Evolutionary conservation across 2,329 filamentous ascomycete species (phyloP), one percentile per base, ranked within the genome.

Genomic region (Exserohilum turcica): DNA sequence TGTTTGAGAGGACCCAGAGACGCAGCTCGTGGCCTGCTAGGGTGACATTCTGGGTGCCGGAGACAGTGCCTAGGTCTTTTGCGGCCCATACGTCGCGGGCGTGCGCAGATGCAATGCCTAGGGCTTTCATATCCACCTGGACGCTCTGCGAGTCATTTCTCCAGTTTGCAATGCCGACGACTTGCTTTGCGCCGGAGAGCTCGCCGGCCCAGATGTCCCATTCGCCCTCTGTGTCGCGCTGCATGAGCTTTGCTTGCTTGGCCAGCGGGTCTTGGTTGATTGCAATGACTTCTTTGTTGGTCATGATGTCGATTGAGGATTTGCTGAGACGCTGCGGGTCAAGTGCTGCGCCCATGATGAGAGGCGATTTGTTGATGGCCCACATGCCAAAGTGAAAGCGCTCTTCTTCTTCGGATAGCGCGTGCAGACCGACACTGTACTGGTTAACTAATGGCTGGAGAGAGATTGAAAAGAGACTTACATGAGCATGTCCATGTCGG

Each of bases 181-280:
- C 69, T 13, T 66, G 60, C 24, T 72, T 67, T 6, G 67, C 68
- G 15, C 66, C 70, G 1, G 71, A 67, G 1, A 78, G 70, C 6
- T 70, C 61, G 7, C 76, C 75, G 6, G 68, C 62, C 67, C 70
- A 78, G 7, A 76, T 53, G 38, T 78, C 76, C 56, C 68, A 71
- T 31, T 70, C 62, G 44, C 76, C 71, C 40, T 73, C 70, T 0
- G 74, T 74, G 51, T 71, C 74, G 28, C 76, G 66, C 13, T 73
- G 73, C 1, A 79, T 66, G 1, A 87, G 71, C n/a, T 74, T 74
- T 0, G 82, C 81, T 38, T 82, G 80, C 47, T 79, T 70, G 0
- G 77, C 82, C 0, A 85, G 67, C 0, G 78, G 54, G 60, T 86
- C 84, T 59, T 86, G 83, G 59, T 86, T 86, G 62, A 84, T 81